Evolutionary conservation across 2,329 filamentous ascomycete species (phyloP), one percentile per base, ranked within the genome.

Genomic region (Seiridium unicorne): DNA sequence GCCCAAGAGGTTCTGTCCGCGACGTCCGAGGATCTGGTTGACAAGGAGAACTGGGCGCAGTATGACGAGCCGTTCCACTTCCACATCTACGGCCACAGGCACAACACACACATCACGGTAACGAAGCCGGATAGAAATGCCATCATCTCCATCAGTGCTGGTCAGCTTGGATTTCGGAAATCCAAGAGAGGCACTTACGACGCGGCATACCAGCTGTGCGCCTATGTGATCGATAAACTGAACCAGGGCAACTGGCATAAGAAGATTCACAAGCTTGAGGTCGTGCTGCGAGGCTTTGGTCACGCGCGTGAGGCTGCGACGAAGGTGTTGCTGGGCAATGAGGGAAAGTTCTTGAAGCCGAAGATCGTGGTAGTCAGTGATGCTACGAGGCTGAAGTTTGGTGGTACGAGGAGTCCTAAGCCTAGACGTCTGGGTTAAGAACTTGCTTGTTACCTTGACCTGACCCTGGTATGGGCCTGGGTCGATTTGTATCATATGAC

Each of bases 41-140:
- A 59, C 3, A n/a, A 66, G 2, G 76, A 80, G 49, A 70, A 78
- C 55, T 68, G 63, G 66, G 69, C 36, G 51, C 36, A 13, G 38
- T 44, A 68, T 26, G 64, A 79, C 44, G 84, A 90, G 71, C 89
- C 91, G 2, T 92, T 92, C 79, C 92, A 96, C 74, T 84, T 99
- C 64, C 92, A 97, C 79, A 82, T 99, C 73, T 94, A 87, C 77
- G 80, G 90, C 35, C 89, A 91, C 74, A 96, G 92, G 79, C 95
- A 97, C 84, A 99, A 99, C 80, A 95, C 92, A 26, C 92, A 98
- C 76, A 85, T 99, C 69, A 97, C 93, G 1, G 85, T 97, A 66
- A 92, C 93, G 31, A 88, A 89, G 70, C 93, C 95, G 35, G 88
- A 92, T 73, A 84, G 89, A 53, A 85, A 92, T 64, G 85, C 92